phyloP scores from a whole-genome alignment of 78 protist species.

The Guillardia theta region DNA sequence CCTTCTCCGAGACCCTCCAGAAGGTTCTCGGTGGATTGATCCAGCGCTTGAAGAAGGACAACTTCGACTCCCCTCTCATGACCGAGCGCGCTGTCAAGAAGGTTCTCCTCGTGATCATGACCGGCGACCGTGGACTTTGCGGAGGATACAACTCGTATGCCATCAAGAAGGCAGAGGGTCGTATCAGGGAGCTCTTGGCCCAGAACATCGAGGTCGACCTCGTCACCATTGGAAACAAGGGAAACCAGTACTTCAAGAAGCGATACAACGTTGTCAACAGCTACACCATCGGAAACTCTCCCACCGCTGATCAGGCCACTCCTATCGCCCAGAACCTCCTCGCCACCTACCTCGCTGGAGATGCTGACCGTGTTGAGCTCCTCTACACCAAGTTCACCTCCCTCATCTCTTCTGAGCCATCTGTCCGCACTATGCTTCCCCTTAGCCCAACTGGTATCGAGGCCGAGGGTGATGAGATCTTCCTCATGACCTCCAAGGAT shows the following conservation, averaged over 20 bases:
- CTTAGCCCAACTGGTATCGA: conserved; percentile 50
- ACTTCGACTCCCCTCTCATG: conserved; percentile 47
- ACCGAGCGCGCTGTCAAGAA: conserved; percentile 48
- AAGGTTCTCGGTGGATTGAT: background rate
- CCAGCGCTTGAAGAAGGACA: conserved; percentile 26
- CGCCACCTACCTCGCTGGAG: conserved; percentile 36
- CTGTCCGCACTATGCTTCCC: conserved; percentile 52
- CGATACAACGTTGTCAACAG: conserved; percentile 31
- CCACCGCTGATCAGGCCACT: conserved; percentile 38
- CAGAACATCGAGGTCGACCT: conserved; percentile 25
- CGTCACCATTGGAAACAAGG: conserved; percentile 51
- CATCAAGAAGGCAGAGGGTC: conserved; percentile 45
- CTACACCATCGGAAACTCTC: conserved; percentile 21
- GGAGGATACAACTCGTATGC: conserved; percentile 56
- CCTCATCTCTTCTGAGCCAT: conserved; percentile 42
- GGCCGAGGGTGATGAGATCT: conserved; percentile 57
- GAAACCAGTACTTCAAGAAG: conserved; percentile 3
- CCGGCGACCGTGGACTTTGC: conserved; percentile 65
- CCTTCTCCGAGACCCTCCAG: conserved; percentile 59
- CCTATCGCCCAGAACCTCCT: conserved; percentile 43
- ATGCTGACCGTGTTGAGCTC: conserved; percentile 58
- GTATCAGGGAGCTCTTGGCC: conserved; percentile 45
- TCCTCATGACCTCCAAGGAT: conserved; percentile 50
- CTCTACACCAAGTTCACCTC: conserved; percentile 56
- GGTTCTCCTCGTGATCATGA: conserved; percentile 2